Base-by-base conservation (phyloP, 306 rosid genomes). In the Comarum palustre region DNA sequence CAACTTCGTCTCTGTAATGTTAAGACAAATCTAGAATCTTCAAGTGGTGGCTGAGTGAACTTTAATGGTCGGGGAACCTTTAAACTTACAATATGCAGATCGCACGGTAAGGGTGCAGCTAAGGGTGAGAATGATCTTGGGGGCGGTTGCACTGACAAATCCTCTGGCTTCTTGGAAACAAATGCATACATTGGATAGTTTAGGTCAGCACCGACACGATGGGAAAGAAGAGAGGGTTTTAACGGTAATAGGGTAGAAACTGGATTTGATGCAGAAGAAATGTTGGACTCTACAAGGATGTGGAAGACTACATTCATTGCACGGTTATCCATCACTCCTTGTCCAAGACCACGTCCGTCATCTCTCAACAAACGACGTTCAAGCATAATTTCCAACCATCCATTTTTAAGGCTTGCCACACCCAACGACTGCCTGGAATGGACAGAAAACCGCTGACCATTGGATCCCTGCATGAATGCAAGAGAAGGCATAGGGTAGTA, bases 331-430 rank as follows among this genome's bases (percentile, higher is more conserved):
- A 75, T 86, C 87, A 94, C 96, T 76, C 96, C 99, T 87, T 94
- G 99, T 74, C 99, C 99, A 0, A 94, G 85, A 68, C 99, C 99
- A 61, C 99, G 97, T 7, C 96, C 99, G 50, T 94, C 99, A 20
- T 94, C 99, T 67, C 83, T 88, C n/a, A 75, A 51, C 88, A 94
- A 68, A 32, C 99, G 94, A 13, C 99, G 97, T 66, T 94, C 99
- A 50, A 94, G 97, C 99, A 94, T 94, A 62, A 94, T 86, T 91
- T 94, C 99, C 66, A 94, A 81, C 92, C 97, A 87, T 78, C 99
- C 99, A 62, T 78, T 83, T 84, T 87, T 79, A 75, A 94, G 96
- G 85, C 96, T 91, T 55, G 99, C 96, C 43, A 84, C 97, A 54
- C 97, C 99, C 85, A 94, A 82, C 1, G 97, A 86, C 76, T 94